These are phyloP conservation scores for Monosporascus sp. DNA, from an alignment of 2,329 filamentous ascomycete genomes.

Conservation along the genomic window DNA sequence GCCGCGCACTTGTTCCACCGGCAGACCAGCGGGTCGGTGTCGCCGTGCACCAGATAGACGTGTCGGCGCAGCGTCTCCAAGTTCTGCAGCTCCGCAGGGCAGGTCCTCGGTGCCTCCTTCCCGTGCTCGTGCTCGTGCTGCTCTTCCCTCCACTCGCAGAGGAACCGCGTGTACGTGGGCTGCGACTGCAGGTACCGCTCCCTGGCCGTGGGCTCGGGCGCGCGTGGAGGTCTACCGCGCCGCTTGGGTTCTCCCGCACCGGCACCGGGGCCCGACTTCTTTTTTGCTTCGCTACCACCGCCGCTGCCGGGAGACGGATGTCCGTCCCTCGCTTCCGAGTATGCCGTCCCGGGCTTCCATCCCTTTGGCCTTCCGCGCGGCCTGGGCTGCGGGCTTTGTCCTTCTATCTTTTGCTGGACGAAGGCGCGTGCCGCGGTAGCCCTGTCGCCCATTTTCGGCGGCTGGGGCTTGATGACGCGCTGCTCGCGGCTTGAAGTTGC, in stretches of 20 bases:
- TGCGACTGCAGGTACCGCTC: constrained; percentile 37
- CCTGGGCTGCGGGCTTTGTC: constrained; percentile 13
- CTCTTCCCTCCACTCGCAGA: constrained; percentile 51
- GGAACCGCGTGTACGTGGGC: constrained; percentile 45
- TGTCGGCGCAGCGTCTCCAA: constrained; percentile 53
- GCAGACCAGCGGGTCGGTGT: constrained; percentile 21
- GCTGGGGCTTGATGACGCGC: constrained; percentile 1
- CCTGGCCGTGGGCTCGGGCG: constrained; percentile 31
- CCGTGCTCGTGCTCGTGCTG: background rate
- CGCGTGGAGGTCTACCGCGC: constrained; percentile 37
- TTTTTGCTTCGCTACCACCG: background rate
- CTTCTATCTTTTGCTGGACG: constrained; percentile 5
- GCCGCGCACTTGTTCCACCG: constrained; percentile 37
- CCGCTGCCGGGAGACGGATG: constrained; percentile 4
- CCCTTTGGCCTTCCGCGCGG: constrained; percentile 46
- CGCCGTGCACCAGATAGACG: constrained; percentile 44
- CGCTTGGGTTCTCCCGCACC: constrained; percentile 26
- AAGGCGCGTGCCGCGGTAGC: constrained; percentile 3
- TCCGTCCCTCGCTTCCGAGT: constrained; percentile 21
- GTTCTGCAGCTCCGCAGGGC: constrained; percentile 58
- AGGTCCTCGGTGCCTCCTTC: constrained; percentile 22
- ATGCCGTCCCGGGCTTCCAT: constrained; percentile 33
- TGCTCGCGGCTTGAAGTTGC: constrained; percentile 2
- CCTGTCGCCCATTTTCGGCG: constrained; percentile 1
- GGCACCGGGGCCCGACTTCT: background rate